phyloP scores from a whole-genome alignment of 75 land plant species.

The Sequoia sempervirens region DNA sequence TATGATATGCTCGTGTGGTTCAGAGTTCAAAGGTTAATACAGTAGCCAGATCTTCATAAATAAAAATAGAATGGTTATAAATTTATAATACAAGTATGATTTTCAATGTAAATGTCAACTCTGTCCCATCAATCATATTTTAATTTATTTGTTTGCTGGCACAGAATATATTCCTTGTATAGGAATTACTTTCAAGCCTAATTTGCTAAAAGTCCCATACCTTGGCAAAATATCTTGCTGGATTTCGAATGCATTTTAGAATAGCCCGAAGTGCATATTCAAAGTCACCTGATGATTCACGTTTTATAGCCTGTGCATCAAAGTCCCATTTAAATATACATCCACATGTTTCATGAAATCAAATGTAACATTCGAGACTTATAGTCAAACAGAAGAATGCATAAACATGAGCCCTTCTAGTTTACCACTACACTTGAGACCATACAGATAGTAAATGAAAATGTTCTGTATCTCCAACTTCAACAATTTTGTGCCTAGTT shows the following conservation, averaged over 20 bases:
- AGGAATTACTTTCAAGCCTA: neutral
- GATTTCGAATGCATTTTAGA: constrained; percentile 50
- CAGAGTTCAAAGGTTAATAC: neutral
- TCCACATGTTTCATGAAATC: constrained; percentile 5
- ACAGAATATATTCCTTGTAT: neutral
- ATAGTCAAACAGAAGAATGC: neutral
- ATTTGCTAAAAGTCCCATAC: constrained; percentile 19
- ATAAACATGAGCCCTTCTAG: neutral
- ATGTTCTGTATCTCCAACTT: neutral
- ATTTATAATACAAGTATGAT: neutral
- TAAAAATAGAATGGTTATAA: neutral
- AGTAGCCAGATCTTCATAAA: neutral
- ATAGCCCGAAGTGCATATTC: constrained; percentile 46
- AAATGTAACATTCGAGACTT: neutral
- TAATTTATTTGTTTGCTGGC: neutral
- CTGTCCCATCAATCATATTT: neutral
- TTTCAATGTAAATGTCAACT: neutral
- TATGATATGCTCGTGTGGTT: neutral
- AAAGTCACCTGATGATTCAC: constrained; percentile 68
- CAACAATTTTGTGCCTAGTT: neutral
- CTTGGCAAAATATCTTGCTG: constrained; percentile 74
- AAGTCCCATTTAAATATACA: neutral
- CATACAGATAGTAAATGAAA: neutral
- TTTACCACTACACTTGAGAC: neutral
- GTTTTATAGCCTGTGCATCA: constrained; percentile 48